Evolutionary conservation across 306 rosid genomes (phyloP), one percentile per base, ranked within the genome.

Genomic region (Hylodesmum podocarpum): DNA sequence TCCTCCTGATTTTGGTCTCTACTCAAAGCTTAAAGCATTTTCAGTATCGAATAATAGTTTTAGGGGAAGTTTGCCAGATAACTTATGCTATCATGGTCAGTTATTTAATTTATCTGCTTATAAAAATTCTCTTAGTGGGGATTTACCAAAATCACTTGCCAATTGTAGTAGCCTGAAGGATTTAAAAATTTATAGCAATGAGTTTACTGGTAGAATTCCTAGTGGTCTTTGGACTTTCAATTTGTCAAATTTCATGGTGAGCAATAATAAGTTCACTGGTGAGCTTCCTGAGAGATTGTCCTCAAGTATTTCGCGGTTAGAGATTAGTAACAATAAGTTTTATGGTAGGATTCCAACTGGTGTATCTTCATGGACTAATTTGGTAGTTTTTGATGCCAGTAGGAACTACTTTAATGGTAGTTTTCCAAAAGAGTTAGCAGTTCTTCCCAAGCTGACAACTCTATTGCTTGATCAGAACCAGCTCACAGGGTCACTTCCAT

Each of bases 61-160:
- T 13, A 77, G 72, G 0, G 95, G 96, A 2, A 79, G 41, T 6
- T 46, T 93, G 24, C 98, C 96, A 7, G 83, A 84, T 8, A 72
- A 82, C 27, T 81, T 91, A 69, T 91, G 98, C 74, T 51, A 72
- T 29, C 19, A 73, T 7, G 84, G 90, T 27, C 57, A 66, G 84
- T 82, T 93, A 28, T 36, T 2, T 2, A 83, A 81, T 18, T 12
- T 93, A 58, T 62, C 81, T 28, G 82, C 72, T 18, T 71, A 18
- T 37, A 76, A 79, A 22, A 93, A 93, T 66, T 25, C 66, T 55
- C 81, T 93, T 8, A 84, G 40, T 34, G 91, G 98, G 0, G 84
- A 86, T 63, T 55, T 93, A 46, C 96, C 98, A 5, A 51, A 85
- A 61, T 85, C 89, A 13, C 87, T 93, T 13, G 91, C 86, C 61